phyloP scores from a whole-genome alignment of 129 eudicot genomes.

The Lactuca sativa region DNA sequence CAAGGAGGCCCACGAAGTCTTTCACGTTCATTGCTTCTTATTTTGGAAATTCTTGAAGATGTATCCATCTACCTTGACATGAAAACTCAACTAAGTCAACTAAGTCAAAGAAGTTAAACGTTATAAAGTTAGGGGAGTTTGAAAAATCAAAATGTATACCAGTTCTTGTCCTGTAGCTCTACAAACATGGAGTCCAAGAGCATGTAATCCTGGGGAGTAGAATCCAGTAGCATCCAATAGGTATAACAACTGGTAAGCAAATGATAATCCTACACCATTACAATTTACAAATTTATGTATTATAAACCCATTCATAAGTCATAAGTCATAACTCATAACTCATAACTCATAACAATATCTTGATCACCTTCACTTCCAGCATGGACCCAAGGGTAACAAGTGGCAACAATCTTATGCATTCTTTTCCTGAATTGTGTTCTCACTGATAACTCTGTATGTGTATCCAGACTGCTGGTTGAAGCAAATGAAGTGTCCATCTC shows the following conservation, averaged over 20 bases:
- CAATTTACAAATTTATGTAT: background rate
- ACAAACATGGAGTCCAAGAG: conserved; percentile 92
- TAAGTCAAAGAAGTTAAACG: background rate
- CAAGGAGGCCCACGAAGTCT: conserved; percentile 98
- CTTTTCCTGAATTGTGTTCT: conserved; percentile 52
- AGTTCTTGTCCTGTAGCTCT: conserved; percentile 98
- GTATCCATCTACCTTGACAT: conserved; percentile 96
- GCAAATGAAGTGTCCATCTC: conserved; percentile 50
- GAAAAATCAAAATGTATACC: conserved; percentile 43
- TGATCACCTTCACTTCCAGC: conserved; percentile 91
- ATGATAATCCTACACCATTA: conserved; percentile 69
- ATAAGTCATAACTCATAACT: no score
- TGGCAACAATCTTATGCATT: conserved; percentile 63
- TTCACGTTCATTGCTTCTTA: conserved; percentile 94
- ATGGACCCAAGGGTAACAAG: conserved; percentile 96
- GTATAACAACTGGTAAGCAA: conserved; percentile 94
- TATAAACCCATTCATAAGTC: no score
- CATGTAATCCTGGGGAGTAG: conserved; percentile 91
- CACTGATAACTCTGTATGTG: conserved; percentile 49
- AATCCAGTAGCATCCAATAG: conserved; percentile 98
- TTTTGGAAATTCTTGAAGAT: conserved; percentile 88
- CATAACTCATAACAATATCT: background rate
- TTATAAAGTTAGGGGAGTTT: background rate
- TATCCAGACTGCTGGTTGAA: conserved; percentile 50
- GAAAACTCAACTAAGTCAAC: conserved; percentile 29